These are phyloP conservation scores for Neurospora sp. DNA, from an alignment of 495 filamentous ascomycete genomes.

Conservation along the genomic window DNA sequence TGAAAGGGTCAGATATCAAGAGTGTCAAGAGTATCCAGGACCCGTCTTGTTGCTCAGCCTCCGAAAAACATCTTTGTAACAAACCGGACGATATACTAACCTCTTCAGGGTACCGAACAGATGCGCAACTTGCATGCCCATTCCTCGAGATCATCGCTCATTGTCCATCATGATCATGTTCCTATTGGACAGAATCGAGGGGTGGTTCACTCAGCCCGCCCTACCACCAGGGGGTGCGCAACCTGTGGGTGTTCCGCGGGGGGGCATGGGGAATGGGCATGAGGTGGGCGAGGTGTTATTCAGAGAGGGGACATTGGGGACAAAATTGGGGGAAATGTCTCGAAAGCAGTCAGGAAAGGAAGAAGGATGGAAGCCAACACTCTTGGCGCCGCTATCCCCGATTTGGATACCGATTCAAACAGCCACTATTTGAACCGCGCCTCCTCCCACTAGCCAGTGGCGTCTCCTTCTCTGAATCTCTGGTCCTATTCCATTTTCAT, in stretches of 20 bases:
- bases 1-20: neutral
- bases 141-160: neutral
- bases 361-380: neutral
- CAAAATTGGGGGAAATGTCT: neutral
- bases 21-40: neutral
- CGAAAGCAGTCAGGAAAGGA: neutral
- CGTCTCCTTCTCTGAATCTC: neutral
- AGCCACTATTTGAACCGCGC: neutral
- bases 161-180: neutral
- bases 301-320: neutral
- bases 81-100: neutral
- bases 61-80: neutral
- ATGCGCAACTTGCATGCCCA: neutral
- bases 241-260: neutral
- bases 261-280: neutral
- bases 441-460: neutral
- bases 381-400: neutral
- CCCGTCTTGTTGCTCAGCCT: neutral
- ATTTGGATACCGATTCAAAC: neutral
- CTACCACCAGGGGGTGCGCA: neutral
- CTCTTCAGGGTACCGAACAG: neutral
- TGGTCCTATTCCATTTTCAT: neutral
- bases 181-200: neutral
- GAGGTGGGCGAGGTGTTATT: neutral
- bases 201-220: neutral